Evolutionary conservation across 2,329 filamentous ascomycete genomes (phyloP).

Genomic region (Fusarium sterilihyphosum): DNA sequence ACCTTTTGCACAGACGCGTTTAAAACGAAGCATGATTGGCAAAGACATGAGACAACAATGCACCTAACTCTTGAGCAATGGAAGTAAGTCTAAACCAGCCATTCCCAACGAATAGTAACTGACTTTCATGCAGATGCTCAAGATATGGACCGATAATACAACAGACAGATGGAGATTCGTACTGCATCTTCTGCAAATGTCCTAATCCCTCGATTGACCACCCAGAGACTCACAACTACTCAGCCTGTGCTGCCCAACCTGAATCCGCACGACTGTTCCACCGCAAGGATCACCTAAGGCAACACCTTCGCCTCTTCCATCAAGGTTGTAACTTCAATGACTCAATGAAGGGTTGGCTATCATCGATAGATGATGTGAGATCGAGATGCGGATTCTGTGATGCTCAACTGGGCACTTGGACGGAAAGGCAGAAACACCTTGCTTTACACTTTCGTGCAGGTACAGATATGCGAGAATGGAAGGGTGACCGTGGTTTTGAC

Average conservation of each 20-base stretch:
- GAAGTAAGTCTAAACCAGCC: neutral
- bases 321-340: neutral
- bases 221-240: neutral
- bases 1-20: neutral
- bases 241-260: neutral
- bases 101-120: fast-evolving
- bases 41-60: neutral
- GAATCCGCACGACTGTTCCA: neutral
- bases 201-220: neutral
- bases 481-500: neutral
- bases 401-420: neutral
- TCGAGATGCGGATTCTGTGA: neutral
- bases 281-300: neutral
- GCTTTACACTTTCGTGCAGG: neutral
- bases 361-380: neutral
- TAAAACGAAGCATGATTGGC: neutral
- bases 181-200: neutral
- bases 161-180: neutral
- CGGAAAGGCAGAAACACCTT: neutral
- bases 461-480: neutral
- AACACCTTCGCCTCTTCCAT: neutral
- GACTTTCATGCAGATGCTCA: neutral
- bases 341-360: neutral
- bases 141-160: neutral
- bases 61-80: neutral